These are phyloP conservation scores for Hanseniaspora nectarophila DNA, from an alignment of 805 yeast species.

Conservation along the genomic window DNA sequence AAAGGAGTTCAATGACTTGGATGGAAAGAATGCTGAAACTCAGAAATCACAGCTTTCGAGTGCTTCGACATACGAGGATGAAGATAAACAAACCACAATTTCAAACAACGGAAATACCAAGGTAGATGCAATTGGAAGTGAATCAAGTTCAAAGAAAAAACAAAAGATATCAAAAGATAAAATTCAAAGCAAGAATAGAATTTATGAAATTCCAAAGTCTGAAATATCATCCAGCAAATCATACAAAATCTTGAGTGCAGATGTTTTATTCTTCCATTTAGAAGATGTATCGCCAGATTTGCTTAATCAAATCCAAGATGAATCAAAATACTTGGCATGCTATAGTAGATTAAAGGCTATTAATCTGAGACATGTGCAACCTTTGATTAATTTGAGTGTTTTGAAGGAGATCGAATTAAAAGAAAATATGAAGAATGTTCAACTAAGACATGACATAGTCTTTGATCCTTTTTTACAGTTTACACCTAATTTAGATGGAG, in stretches of 20 bases:
- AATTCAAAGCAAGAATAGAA: background rate
- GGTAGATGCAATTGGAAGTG: background rate
- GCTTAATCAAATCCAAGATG: background rate
- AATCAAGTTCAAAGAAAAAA: background rate
- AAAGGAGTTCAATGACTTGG: background rate
- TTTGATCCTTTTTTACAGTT: slow-evolving; percentile 88
- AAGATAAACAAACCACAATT: background rate
- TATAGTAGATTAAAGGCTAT: slow-evolving; percentile 5
- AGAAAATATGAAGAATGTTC: slow-evolving; percentile 83
- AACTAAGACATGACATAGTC: slow-evolving; percentile 79
- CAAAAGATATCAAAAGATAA: background rate
- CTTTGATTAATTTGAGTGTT: slow-evolving; percentile 74
- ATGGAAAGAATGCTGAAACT: background rate
- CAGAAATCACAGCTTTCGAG: background rate
- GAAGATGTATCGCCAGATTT: background rate
- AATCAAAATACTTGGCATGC: background rate
- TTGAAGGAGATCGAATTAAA: slow-evolving; percentile 76
- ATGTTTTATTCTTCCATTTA: slow-evolving; percentile 1
- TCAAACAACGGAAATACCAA: background rate
- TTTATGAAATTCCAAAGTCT: background rate
- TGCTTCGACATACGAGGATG: background rate
- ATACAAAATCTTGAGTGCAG: slow-evolving; percentile 1
- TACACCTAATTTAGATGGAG: slow-evolving; percentile 84
- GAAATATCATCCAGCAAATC: background rate
- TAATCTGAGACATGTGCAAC: slow-evolving; percentile 30